Conservation (phyloP, 805 yeast genomes). For the Clavispora santaluciae region DNA sequence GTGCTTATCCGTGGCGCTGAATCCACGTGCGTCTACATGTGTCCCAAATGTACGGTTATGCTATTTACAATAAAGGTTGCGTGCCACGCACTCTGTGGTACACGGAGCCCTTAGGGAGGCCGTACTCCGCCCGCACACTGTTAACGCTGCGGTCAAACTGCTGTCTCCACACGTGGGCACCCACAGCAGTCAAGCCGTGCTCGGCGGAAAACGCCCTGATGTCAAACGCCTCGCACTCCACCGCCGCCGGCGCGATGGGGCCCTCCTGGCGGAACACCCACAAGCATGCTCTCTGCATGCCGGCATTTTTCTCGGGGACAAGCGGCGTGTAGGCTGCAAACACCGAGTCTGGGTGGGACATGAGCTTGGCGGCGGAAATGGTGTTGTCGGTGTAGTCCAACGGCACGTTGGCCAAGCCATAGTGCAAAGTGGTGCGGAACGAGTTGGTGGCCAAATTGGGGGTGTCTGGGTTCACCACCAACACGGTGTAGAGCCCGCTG, state of each 20-base stretch:
- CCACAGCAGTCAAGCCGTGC: constrained; percentile 66
- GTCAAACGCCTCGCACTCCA: constrained; percentile 52
- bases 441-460: constrained; percentile 72
- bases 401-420: constrained; percentile 69
- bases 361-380: constrained; percentile 42
- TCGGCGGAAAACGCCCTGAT: constrained; percentile 61
- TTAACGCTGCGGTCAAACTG: constrained; percentile 73
- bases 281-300: constrained; percentile 73
- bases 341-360: constrained; percentile 26
- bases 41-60: constrained; percentile 3
- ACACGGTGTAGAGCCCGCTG: constrained; percentile 63
- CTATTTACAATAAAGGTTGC: constrained; percentile 22
- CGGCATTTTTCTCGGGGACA: constrained; percentile 82
- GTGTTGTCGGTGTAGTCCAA: constrained; percentile 54
- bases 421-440: constrained; percentile 66
- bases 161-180: constrained; percentile 91
- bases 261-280: constrained; percentile 83
- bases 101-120: constrained; percentile 70
- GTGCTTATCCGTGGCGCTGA: too few relatives aligned
- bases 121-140: constrained; percentile 64
- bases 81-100: constrained; percentile 56
- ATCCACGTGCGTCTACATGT: too few relatives aligned
- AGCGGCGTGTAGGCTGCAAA: constrained; percentile 71
- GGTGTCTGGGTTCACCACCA: constrained; percentile 87
- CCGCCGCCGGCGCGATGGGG: constrained; percentile 15